Evolutionary conservation across 208 protist species (phyloP).

Genomic region (Trypanosoma melophagium): DNA sequence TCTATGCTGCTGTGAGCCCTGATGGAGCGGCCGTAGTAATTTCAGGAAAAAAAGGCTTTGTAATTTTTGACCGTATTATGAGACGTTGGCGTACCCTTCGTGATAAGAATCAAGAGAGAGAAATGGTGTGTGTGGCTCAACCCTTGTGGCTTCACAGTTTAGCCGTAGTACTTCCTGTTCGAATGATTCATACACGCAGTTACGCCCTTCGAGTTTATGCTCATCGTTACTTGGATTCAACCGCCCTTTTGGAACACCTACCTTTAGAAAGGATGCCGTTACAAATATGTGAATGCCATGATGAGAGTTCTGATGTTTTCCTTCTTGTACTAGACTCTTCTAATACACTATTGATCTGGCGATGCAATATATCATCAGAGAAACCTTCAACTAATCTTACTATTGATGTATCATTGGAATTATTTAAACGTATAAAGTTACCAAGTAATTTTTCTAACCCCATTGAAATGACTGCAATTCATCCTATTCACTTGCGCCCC

Average conservation of each 20-base stretch:
- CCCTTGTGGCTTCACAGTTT: slow-evolving; percentile 58
- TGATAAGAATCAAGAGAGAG: slow-evolving; percentile 31
- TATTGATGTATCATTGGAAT: slow-evolving; percentile 17
- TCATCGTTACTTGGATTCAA: slow-evolving; percentile 26
- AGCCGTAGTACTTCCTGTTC: slow-evolving; percentile 41
- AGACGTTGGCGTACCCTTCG: slow-evolving; percentile 45
- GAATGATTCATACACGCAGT: slow-evolving; percentile 17
- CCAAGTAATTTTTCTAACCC: slow-evolving; percentile 10
- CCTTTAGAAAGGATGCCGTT: slow-evolving; percentile 35
- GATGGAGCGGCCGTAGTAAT: slow-evolving; percentile 46
- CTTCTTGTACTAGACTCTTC: slow-evolving; percentile 35
- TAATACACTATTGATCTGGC: slow-evolving; percentile 45
- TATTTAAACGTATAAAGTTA: slow-evolving; percentile 14
- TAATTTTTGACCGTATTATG: slow-evolving; percentile 39
- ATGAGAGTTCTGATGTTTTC: slow-evolving; percentile 39
- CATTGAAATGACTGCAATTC: slow-evolving; percentile 15
- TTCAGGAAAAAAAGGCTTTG: slow-evolving; percentile 42
- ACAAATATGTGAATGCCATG: slow-evolving; percentile 36
- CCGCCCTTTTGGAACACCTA: slow-evolving; percentile 20
- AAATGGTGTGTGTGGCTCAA: slow-evolving; percentile 47
- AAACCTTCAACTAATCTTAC: background rate
- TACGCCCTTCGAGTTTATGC: slow-evolving; percentile 44
- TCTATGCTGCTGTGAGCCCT: slow-evolving; percentile 50
- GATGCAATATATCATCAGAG: slow-evolving; percentile 26
- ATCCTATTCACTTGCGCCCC: slow-evolving; percentile 11